phyloP scores from a whole-genome alignment of 2,329 filamentous ascomycete genomes.

The Daldinia sp. region DNA sequence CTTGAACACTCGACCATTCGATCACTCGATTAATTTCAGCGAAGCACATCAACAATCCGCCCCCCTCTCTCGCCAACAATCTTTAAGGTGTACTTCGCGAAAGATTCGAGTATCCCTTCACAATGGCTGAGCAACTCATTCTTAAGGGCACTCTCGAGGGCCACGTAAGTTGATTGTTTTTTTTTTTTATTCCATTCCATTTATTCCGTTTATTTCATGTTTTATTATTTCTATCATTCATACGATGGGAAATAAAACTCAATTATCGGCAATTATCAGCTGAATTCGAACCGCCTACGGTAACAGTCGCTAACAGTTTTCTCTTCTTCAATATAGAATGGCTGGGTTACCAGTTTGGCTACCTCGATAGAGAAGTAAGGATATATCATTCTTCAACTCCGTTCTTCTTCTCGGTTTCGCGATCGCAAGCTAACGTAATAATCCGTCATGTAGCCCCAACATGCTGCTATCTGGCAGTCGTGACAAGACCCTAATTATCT shows the following conservation, averaged over 20 bases:
- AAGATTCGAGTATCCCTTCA: conserved; percentile 50
- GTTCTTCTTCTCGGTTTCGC: conserved; percentile 10
- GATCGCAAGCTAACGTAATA: conserved; percentile 43
- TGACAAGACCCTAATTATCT: conserved; percentile 99
- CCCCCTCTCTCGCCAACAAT: conserved; percentile 47
- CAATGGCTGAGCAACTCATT: conserved; percentile 93
- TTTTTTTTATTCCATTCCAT: background rate
- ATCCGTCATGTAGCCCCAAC: conserved; percentile 75
- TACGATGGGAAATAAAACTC: background rate
- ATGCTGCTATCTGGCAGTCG: conserved; percentile 98
- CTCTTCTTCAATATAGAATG: conserved; percentile 68
- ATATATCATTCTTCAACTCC: conserved; percentile 30
- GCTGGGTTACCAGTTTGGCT: conserved; percentile 98
- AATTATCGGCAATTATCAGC: background rate
- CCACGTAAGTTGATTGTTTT: conserved; percentile 69
- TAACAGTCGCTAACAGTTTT: conserved; percentile 40
- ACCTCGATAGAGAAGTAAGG: conserved; percentile 99
- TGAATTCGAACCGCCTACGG: background rate
- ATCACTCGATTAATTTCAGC: conserved; percentile 37
- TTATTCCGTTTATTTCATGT: background rate
- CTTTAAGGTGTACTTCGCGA: conserved; percentile 42
- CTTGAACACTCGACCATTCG: background rate
- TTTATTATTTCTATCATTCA: background rate
- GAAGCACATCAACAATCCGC: conserved; percentile 33
- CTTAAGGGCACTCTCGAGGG: conserved; percentile 97